Evolutionary conservation across 2,329 filamentous ascomycete species (phyloP).

Genomic region (Teratosphaeria zuluensis): DNA sequence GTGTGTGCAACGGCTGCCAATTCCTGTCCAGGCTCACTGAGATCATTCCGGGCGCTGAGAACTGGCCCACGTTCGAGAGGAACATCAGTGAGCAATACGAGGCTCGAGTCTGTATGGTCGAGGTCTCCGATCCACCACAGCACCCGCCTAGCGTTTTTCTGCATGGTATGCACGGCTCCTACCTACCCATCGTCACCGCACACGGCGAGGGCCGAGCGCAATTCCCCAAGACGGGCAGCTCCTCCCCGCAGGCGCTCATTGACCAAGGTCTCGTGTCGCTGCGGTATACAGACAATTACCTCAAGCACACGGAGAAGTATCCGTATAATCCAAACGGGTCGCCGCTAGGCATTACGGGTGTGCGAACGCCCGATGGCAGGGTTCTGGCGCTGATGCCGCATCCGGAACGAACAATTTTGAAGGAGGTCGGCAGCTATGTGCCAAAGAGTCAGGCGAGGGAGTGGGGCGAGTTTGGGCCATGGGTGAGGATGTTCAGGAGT

Average conservation of each 20-base stretch:
- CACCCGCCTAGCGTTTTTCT: constrained; percentile 67
- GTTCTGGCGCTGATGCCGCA: constrained; percentile 90
- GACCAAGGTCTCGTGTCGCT: constrained; percentile 63
- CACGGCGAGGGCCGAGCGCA: constrained; percentile 82
- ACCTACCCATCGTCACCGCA: constrained; percentile 75
- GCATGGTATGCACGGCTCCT: constrained; percentile 73
- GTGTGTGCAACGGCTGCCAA: constrained; percentile 96
- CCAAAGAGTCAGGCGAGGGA: constrained; percentile 53
- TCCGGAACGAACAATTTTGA: constrained; percentile 79
- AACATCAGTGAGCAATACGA: constrained; percentile 87
- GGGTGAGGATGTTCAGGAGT: constrained; percentile 78
- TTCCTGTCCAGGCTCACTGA: constrained; percentile 77
- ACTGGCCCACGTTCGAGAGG: constrained; percentile 79
- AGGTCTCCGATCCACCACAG: constrained; percentile 52
- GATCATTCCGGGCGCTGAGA: constrained; percentile 70
- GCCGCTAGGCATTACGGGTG: constrained; percentile 69
- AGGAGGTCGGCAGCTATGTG: constrained; percentile 66
- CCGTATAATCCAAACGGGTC: constrained; percentile 86
- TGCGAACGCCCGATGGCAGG: constrained; percentile 65
- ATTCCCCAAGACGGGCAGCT: constrained; percentile 39
- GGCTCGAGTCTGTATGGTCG: constrained; percentile 76
- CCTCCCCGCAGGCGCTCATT: constrained; percentile 44
- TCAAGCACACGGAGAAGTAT: constrained; percentile 67
- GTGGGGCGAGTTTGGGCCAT: constrained; percentile 77
- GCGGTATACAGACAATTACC: constrained; percentile 76